Evolutionary conservation across 345 rosid species (phyloP), one percentile per base, ranked within the genome.

Genomic region (Lumnitzera racemosa): DNA sequence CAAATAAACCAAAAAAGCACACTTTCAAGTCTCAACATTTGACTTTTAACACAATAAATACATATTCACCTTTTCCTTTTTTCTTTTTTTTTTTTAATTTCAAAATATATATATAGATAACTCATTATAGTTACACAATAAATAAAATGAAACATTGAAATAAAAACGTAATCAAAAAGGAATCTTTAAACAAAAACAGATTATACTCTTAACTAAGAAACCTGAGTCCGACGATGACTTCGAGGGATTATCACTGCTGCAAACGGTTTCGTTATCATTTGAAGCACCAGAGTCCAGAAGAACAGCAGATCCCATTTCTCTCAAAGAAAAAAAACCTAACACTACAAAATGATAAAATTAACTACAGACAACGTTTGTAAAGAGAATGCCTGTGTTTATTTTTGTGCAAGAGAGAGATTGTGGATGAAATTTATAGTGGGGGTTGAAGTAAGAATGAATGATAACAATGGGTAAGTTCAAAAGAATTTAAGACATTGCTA

Each of bases 281-380:
- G 73, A 6, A 9, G 5, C 47, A 1, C 49, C 53, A 27, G 73
- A 63, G 58, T 58, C 73, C 46, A 69, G 16, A n/a, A 69, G 23
- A 24, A 55, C 55, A 3, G 68, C 73, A 11, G 73, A 69, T 54
- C 64, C 73, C 68, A 69, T 69, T 43, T 15, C 36, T 47, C 48
- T 43, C 20, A n/a, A 36, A 47, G 29, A 41, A 15, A 9, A 36
- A 36, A 4, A 5, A 36, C 43, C 31, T 36, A 36, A 36, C 43
- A 36, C 48, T 10, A 43, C 49, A 20, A 43, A 12, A 12, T 50
- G 16, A 49, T 15, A 11, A 9, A 48, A 23, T 41, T 2, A 50
- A 61, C 52, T 47, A 25, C 20, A 49, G 13, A 14, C 10, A 24
- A 56, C 11, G 23, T 49, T 46, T 51, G n/a, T 29, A 41, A 36